Base-by-base conservation (phyloP, 768 basidiomycete genomes). In the Boletales sp. region DNA sequence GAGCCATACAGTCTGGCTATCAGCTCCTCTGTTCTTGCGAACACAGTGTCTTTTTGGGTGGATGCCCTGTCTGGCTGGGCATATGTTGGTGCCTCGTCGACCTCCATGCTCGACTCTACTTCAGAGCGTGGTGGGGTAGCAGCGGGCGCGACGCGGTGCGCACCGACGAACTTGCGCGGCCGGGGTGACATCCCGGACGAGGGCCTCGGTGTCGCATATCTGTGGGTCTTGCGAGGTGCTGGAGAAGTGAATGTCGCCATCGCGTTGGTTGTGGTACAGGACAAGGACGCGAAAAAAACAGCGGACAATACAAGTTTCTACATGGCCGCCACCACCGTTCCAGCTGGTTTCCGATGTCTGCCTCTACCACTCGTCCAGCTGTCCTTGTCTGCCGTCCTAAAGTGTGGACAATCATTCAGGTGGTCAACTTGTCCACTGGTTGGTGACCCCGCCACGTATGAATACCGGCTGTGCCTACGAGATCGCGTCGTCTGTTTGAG, bases 401-500 rank as follows among this genome's bases (percentile, higher is more conserved):
- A 81, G 60, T 90, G 85, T 49, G 92, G 92, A 5, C 90, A 94
- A 64, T 86, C 86, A 4, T 94, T 94, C 66, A 82, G 90, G 28
- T 94, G 93, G 91, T 75, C 79, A 35, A 75, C 72, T 8, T 69
- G 79, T 46, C 76, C 61, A 15, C 35, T 56, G n/a, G 50, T 36
- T 11, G 48, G 39, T 34, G 58, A 60, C 18, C 36, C 40, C 14
- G 60, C 66, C 14, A 65, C 71, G n/a, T 70, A 80, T 15, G 92
- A 94, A 67, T 94, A 90, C 64, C 81, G 87, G 7, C 71, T 91
- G 33, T 90, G 87, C 65, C 75, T 93, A 33, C 77, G 74, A 42
- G 92, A 94, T 60, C 85, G 92, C 36, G 84, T 94, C 21, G 77
- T 94, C 19, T 92, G 92, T 63, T 74, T 94, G 21, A 78, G 87